Base-by-base conservation (phyloP, 192 early-diverging fungal species). In the Entomortierella lignicola region DNA sequence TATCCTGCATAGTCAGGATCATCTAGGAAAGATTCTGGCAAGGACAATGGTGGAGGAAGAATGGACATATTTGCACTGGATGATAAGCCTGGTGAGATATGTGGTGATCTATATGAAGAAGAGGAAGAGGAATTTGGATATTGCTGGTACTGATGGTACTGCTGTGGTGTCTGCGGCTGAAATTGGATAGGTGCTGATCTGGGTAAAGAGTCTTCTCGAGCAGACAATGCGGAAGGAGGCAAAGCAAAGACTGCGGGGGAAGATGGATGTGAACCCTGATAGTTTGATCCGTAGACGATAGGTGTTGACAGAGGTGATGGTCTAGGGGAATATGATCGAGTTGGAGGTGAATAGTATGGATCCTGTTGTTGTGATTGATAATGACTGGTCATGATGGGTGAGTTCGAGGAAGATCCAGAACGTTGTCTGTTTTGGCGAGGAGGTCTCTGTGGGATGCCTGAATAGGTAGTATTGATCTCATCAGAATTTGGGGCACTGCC, bases 1-100 rank as follows among this genome's bases (percentile, higher is more conserved):
- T 79, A 79, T 37, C 61, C 75, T 37, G 75, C 75, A 18, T 79
- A 79, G 55, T 70, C 75, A 0, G 69, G 75, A 52, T 79, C 75
- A 26, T 70, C 75, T 32, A 79, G 39, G 21, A 79, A 79, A 7
- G 66, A 66, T 13, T 69, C 67, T 23, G 75, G 75, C 32, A 79
- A 42, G 0, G 67, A n/a, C 57, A 79, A 54, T 30, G 75, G 75
- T 25, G 73, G 71, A 7, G 64, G 75, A 23, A 79, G n/a, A 13
- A 10, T 34, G 7, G 61, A 15, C 34, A 58, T 1, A 26, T 47
- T 65, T 18, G 27, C 44, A n/a, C 20, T 60, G 31, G 65, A 48
- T 4, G 66, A 63, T 5, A 59, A 37, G 0, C 75, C 75, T 1
- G 75, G 75, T 26, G 75, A 69, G 13, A 69, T 55, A 23, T 64